Base-by-base conservation (phyloP, 2,329 filamentous ascomycete species). In the Pestalotiopsis sp. region DNA sequence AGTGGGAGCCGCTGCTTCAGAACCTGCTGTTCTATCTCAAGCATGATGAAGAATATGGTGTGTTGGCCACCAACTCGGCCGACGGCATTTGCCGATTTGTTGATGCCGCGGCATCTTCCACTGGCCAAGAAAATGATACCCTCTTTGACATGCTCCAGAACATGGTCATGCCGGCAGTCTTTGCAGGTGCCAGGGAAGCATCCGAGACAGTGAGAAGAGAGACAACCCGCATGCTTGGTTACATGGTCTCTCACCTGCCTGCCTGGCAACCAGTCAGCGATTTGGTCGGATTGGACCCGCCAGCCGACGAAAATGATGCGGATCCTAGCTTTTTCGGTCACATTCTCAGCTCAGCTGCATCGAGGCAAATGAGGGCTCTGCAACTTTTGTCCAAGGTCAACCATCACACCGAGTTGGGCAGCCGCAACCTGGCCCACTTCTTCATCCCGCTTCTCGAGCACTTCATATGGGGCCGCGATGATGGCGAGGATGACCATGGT, bases 381-480 rank as follows among this genome's bases (percentile, higher is more conserved):
- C 90, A 92, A 68, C 86, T 93, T 67, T 84, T 99, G 13, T 90
- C 92, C 67, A 82, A 86, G 9, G 91, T 91, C 70, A 92, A 93
- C 66, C 78, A 83, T 10, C 85, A 85, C 67, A 85, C 87, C 13
- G 84, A 88, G 62, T 83, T 99, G 68, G 87, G 87, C 69, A 92
- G 93, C 74, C 89, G 89, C 65, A 97, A 97, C 74, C 85, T 97
- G 70, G 90, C 91, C 68, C 91, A 95, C 20, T 92, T 98, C 75
- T 93, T 98, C 76, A 88, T 99, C 55, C 97, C 96, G 0, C 84
- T 99, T 22, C 85, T 98, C 10, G 96, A 99, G 76, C 94, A 98
- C 76, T 98, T 98, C 75, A 91, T 98, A 26, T 95, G 97, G 75
- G 92, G 94, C 68, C 89, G 92, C 68, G 88, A 88, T 4, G 92